phyloP scores from a whole-genome alignment of 2,329 filamentous ascomycete species.

The Niveomyces coronatus region DNA sequence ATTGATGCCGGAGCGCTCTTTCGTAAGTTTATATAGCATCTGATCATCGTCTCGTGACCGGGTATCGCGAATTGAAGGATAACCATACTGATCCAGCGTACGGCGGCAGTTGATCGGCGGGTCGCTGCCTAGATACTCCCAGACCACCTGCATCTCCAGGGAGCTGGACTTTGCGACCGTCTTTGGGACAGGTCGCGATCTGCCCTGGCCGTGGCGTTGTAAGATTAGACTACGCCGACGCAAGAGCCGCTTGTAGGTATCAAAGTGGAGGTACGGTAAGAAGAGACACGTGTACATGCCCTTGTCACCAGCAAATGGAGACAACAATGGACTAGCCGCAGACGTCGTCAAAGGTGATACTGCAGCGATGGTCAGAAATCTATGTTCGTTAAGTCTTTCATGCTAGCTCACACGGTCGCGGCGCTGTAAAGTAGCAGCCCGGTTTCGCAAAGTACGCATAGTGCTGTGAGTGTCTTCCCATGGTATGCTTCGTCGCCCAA shows the following conservation, averaged over 20 bases:
- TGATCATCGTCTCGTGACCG: conserved; percentile 53
- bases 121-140: conserved; percentile 51
- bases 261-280: conserved; percentile 53
- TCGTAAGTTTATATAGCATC: conserved; percentile 57
- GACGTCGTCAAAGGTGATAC: conserved; percentile 27
- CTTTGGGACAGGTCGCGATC: conserved; percentile 44
- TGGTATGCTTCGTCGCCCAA: conserved; percentile 38
- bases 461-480: conserved; percentile 37
- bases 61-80: conserved; percentile 50
- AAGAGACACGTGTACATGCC: conserved; percentile 38
- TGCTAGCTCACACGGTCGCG: conserved; percentile 20
- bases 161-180: conserved; percentile 44
- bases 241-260: conserved; percentile 49
- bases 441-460: conserved; percentile 40
- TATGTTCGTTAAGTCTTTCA: not conserved
- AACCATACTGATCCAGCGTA: conserved; percentile 54
- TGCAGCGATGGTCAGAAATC: conserved; percentile 11
- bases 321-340: conserved; percentile 18
- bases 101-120: conserved; percentile 51
- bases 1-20: conserved; percentile 25
- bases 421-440: conserved; percentile 35
- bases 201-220: conserved; percentile 40
- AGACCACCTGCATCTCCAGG: conserved; percentile 49
- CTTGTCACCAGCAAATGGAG: conserved; percentile 18
- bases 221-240: conserved; percentile 44